Evolutionary conservation across 1,284 basidiomycete species (phyloP).

Genomic region (Moniliella sp.): DNA sequence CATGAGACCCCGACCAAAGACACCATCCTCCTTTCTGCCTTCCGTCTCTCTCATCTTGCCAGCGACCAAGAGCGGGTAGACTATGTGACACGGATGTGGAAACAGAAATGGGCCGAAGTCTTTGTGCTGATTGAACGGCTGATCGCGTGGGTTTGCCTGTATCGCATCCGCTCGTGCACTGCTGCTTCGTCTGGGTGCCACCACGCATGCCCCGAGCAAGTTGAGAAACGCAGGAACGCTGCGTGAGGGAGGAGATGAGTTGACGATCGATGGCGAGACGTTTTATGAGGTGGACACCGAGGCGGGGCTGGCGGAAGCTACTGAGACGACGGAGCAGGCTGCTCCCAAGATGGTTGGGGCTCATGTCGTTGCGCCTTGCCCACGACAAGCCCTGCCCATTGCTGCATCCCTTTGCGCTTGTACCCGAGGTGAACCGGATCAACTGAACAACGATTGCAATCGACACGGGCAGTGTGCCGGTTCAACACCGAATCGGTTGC

Average conservation of each 20-base stretch:
- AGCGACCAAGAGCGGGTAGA: constrained; percentile 46
- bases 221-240: too few relatives aligned
- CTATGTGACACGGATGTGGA: constrained; percentile 64
- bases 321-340: neutral
- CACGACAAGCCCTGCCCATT: constrained; percentile 69
- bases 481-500: constrained; percentile 3
- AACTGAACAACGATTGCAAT: constrained; percentile 3
- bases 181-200: constrained; percentile 54
- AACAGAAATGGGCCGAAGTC: constrained; percentile 47
- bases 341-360: neutral
- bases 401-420: constrained; percentile 31
- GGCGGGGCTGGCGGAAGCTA: too few relatives aligned
- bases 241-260: too few relatives aligned
- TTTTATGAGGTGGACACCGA: constrained; percentile 13
- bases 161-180: constrained; percentile 64
- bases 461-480: too few relatives aligned
- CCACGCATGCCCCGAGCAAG: too few relatives aligned
- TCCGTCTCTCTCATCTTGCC: constrained; percentile 53
- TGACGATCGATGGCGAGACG: constrained; percentile 10
- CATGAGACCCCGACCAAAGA: too few relatives aligned
- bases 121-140: constrained; percentile 54
- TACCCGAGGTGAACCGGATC: constrained; percentile 1
- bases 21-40: constrained; percentile 56
- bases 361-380: constrained; percentile 40
- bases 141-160: constrained; percentile 54